These are phyloP conservation scores for Porogramme epimiltina DNA, from an alignment of 1,284 basidiomycete species.

Conservation along the genomic window DNA sequence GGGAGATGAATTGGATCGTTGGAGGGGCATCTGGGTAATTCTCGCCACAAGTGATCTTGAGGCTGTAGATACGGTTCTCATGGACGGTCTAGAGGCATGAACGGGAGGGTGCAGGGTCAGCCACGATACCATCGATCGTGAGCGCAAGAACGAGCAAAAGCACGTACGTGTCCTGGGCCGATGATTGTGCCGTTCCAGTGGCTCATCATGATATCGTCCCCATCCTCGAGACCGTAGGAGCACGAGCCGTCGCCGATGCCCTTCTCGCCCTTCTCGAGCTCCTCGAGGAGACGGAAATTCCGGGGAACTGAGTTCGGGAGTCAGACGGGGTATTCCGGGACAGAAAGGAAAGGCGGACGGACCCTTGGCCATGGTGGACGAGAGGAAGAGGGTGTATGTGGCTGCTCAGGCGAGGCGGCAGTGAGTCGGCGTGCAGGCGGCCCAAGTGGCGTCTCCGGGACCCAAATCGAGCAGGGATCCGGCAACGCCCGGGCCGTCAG, in stretches of 20 bases:
- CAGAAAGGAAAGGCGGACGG: background rate
- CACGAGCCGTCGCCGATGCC: slow-evolving; percentile 98
- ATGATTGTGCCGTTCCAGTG: slow-evolving; percentile 99
- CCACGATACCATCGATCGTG: slow-evolving; percentile 23
- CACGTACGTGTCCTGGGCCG: slow-evolving; percentile 90
- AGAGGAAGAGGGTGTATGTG: slow-evolving; percentile 12
- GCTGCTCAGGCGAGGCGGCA: slow-evolving; percentile 1
- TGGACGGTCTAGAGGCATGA: slow-evolving; percentile 75
- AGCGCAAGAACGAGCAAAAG: background rate
- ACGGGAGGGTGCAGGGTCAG: slow-evolving; percentile 10
- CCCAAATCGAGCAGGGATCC: slow-evolving; percentile 16
- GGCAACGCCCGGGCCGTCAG: slow-evolving; percentile 21
- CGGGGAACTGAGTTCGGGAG: slow-evolving; percentile 72
- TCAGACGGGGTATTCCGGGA: background rate
- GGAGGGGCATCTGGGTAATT: slow-evolving; percentile 85
- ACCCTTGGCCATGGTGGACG: slow-evolving; percentile 62
- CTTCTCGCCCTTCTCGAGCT: slow-evolving; percentile 99
- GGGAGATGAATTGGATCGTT: slow-evolving; percentile 82
- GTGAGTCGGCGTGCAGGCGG: slow-evolving; percentile 1
- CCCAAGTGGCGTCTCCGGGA: slow-evolving; percentile 15
- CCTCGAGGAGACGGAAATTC: slow-evolving; percentile 95
- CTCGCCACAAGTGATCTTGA: slow-evolving; percentile 87
- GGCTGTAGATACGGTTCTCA: slow-evolving; percentile 97
- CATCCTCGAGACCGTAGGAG: slow-evolving; percentile 92
- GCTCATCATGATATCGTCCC: slow-evolving; percentile 95